phyloP scores from a whole-genome alignment of 1,284 basidiomycete species.

The Puccinia hordei region DNA sequence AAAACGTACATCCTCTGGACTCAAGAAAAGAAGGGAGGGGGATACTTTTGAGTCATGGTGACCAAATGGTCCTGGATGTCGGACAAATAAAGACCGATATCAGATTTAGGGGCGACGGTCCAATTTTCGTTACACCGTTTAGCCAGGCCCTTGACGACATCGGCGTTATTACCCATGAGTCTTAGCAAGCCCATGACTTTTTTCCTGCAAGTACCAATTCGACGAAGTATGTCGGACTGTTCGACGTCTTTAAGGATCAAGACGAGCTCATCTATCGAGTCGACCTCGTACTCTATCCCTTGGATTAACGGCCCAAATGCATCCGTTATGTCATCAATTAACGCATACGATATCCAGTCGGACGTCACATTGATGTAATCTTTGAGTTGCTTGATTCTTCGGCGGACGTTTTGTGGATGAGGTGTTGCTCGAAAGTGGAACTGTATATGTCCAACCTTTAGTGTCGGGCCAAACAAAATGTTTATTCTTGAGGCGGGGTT shows the following conservation, averaged over 20 bases:
- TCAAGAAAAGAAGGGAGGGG: neutral
- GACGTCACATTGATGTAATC: conserved; percentile 99
- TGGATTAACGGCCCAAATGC: conserved; percentile 98
- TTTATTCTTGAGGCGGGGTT: no score
- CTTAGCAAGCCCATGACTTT: conserved; percentile 96
- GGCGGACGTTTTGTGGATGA: conserved; percentile 94
- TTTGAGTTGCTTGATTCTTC: conserved; percentile 97
- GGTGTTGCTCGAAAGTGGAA: conserved; percentile 98
- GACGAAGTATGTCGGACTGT: conserved; percentile 74
- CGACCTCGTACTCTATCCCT: conserved; percentile 98
- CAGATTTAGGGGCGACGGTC: conserved; percentile 94
- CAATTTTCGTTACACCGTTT: conserved; percentile 98
- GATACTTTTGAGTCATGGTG: conserved; percentile 93
- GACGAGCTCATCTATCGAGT: conserved; percentile 97
- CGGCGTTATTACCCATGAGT: conserved; percentile 99
- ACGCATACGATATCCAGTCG: conserved; percentile 99
- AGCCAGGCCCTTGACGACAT: conserved; percentile 97
- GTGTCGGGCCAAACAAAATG: no score
- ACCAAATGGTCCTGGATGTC: conserved; percentile 98
- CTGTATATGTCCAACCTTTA: no score
- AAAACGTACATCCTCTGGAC: no score
- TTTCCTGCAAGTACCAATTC: conserved; percentile 97
- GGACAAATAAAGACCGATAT: conserved; percentile 93
- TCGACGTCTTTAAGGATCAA: conserved; percentile 86
- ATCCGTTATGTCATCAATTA: conserved; percentile 99